Evolutionary conservation across 305 asterid genomes (phyloP).

Genomic region (Solanum hybrid): DNA sequence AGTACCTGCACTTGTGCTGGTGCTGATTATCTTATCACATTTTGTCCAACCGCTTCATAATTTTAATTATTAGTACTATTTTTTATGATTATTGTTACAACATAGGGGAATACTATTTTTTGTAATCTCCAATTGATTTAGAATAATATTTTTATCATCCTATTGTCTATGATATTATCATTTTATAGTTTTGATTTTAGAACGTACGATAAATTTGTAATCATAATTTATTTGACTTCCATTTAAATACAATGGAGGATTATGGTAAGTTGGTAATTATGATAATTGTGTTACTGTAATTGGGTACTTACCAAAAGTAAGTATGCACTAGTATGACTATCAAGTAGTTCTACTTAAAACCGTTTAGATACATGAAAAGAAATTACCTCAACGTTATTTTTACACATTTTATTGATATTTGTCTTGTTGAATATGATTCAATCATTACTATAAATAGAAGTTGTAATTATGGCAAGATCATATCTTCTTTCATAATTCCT

Average conservation of each 20-base stretch:
- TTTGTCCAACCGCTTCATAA: constrained; percentile 29
- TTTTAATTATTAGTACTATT: too few species aligned
- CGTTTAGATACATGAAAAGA: not conserved
- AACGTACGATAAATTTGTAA: too few species aligned
- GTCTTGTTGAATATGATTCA: not conserved
- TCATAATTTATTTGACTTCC: too few species aligned
- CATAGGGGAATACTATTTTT: not conserved
- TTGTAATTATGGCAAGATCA: not conserved
- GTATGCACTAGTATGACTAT: not conserved
- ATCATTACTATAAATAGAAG: not conserved
- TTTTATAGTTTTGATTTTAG: not conserved
- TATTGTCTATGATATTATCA: not conserved
- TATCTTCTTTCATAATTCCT: not conserved
- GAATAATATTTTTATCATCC: not conserved
- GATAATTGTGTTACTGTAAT: not conserved
- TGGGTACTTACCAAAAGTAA: not conserved
- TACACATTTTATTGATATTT: too few species aligned
- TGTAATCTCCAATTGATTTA: not conserved
- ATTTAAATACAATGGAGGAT: not conserved
- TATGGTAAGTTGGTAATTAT: not conserved
- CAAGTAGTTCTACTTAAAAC: not conserved
- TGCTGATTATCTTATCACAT: constrained; percentile 41
- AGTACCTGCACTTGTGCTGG: constrained; percentile 47
- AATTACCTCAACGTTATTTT: not conserved
- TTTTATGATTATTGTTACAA: not conserved